Evolutionary conservation across 139 green algal genomes (phyloP).

Genomic region (Parachlorella kessleri): DNA sequence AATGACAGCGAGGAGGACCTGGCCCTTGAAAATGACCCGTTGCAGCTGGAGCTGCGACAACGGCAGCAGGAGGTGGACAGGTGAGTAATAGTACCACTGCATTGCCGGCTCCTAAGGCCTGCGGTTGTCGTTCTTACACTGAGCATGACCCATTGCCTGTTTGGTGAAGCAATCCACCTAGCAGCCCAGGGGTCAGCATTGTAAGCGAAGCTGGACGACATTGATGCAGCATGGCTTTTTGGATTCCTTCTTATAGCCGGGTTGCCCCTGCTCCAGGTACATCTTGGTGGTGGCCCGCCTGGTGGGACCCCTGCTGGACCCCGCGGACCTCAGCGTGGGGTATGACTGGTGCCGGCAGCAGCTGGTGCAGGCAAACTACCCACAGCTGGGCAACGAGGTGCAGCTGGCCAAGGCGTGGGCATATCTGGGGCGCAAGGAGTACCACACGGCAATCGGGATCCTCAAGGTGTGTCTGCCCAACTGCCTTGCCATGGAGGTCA

Average conservation of each 20-base stretch:
- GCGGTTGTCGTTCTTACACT: too few relatives aligned
- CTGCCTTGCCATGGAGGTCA: too few relatives aligned
- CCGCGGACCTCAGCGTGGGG: conserved; percentile 51
- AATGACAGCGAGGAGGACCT: conserved; percentile 37
- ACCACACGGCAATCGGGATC: conserved; percentile 63
- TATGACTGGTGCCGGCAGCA: conserved; percentile 70
- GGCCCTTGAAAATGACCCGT: conserved; percentile 44
- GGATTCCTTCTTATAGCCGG: too few relatives aligned
- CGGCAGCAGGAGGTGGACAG: conserved; percentile 51
- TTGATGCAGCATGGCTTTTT: too few relatives aligned
- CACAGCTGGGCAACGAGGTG: conserved; percentile 61
- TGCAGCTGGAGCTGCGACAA: conserved; percentile 56
- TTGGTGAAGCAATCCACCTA: too few relatives aligned
- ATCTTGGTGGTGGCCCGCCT: conserved; percentile 70
- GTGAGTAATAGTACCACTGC: too few relatives aligned
- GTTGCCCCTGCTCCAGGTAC: not conserved
- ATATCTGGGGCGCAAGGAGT: conserved; percentile 67
- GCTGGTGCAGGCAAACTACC: conserved; percentile 49
- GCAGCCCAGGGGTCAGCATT: too few relatives aligned
- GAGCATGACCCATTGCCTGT: too few relatives aligned
- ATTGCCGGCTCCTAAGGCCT: too few relatives aligned
- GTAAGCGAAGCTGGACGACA: too few relatives aligned
- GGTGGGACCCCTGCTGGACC: conserved; percentile 63
- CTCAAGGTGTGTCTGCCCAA: too few relatives aligned
- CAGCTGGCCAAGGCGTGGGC: conserved; percentile 74